Evolutionary conservation across 1,139 yeast species (phyloP).

Genomic region (Suhomyces bolitotheri): DNA sequence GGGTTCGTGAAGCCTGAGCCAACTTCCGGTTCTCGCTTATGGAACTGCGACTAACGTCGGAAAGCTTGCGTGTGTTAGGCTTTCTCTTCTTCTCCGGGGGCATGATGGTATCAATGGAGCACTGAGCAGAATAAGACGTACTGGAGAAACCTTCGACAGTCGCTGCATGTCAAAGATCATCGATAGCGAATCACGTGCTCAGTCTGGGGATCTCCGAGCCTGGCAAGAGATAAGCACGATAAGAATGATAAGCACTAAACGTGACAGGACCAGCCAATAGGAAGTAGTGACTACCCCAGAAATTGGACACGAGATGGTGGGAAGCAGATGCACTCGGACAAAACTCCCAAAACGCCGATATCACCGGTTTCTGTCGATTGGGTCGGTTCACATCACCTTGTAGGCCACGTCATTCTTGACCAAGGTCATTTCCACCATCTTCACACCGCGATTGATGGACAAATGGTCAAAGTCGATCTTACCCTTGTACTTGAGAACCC

Average conservation of each 20-base stretch:
- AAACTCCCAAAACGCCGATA: too few species aligned
- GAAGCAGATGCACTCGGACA: too few species aligned
- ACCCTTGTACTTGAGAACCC: constrained; percentile 29
- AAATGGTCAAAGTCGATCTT: constrained; percentile 36
- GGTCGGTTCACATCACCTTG: constrained; percentile 1
- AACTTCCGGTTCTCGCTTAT: constrained; percentile 14
- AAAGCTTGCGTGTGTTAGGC: neutral
- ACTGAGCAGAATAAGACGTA: neutral
- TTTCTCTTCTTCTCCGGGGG: constrained; percentile 1
- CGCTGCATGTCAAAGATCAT: too few species aligned
- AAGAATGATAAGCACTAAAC: too few species aligned
- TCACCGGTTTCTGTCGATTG: too few species aligned
- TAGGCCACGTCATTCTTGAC: constrained; percentile 4
- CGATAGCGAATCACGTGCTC: too few species aligned
- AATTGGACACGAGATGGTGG: too few species aligned
- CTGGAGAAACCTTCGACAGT: too few species aligned
- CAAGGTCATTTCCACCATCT: constrained; percentile 16
- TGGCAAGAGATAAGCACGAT: too few species aligned
- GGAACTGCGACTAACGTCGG: constrained; percentile 2
- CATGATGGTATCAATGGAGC: neutral
- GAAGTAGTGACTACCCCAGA: too few species aligned
- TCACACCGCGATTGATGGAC: constrained; percentile 34
- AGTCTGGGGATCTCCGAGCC: too few species aligned
- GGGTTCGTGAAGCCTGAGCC: constrained; percentile 45
- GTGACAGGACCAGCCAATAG: too few species aligned